A percentile compares a stretch with the other conserved stretches of the same genome.
Conservation (phyloP, 2,329 filamentous ascomycete species). For the Ustulina deusta region DNA sequence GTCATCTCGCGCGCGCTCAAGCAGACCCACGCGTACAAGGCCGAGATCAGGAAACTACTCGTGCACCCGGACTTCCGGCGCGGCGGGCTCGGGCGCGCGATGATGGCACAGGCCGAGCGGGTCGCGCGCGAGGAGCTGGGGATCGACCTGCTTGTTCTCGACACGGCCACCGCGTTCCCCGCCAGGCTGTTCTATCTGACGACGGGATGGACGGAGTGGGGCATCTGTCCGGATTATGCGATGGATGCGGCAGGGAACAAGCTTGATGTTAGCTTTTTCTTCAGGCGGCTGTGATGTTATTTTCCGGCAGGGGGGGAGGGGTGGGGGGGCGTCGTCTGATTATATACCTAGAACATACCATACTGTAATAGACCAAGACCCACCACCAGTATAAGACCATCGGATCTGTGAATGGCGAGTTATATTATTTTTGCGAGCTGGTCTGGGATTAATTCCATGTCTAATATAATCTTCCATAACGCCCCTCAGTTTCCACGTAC, state of each 20-base stretch:
- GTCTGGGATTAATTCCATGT: no score
- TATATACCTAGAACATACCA: no score
- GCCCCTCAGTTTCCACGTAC: background rate
- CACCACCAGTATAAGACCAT: no score
- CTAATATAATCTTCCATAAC: no score
- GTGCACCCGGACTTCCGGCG: slow-evolving; percentile 43
- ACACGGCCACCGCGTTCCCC: slow-evolving; percentile 45
- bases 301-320: no score
- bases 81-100: slow-evolving; percentile 37
- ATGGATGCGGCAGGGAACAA: no score
- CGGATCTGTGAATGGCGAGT: no score
- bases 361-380: no score
- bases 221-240: slow-evolving; percentile 41
- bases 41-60: slow-evolving; percentile 48
- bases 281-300: no score
- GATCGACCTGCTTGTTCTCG: slow-evolving; percentile 44
- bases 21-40: slow-evolving; percentile 46
- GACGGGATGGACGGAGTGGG: slow-evolving; percentile 48
- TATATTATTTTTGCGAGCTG: no score
- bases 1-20: slow-evolving; percentile 43
- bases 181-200: slow-evolving; percentile 46
- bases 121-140: slow-evolving; percentile 20
- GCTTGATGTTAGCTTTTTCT: no score
- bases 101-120: background rate
- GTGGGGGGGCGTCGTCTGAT: no score